Percentiles rank a stretch among this genome's conserved stretches.
Evolutionary conservation across 208 protist genomes (phyloP).

Genomic region (Crithidia sp.): DNA sequence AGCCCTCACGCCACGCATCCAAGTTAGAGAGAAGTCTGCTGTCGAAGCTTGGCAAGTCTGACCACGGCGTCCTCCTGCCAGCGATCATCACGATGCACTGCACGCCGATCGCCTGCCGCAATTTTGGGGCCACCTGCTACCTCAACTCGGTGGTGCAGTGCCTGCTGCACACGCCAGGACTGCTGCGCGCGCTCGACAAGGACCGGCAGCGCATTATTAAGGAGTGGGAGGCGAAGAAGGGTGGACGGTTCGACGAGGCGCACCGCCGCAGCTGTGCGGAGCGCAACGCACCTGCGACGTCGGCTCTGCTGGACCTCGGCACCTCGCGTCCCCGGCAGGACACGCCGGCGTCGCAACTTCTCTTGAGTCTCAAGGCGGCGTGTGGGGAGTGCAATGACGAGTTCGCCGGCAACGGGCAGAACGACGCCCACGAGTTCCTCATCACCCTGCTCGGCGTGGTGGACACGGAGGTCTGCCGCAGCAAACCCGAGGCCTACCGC

Average conservation of each 20-base stretch:
- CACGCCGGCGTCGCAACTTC: slow-evolving; percentile 31
- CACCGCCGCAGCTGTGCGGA: slow-evolving; percentile 25
- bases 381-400: slow-evolving; percentile 72
- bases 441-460: slow-evolving; percentile 84
- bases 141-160: slow-evolving; percentile 96
- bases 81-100: slow-evolving; percentile 10
- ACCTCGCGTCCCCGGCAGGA: slow-evolving; percentile 5
- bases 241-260: not conserved
- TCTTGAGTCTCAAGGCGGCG: slow-evolving; percentile 65
- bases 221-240: slow-evolving; percentile 16
- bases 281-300: slow-evolving; percentile 36
- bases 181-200: slow-evolving; percentile 41
- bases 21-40: not conserved
- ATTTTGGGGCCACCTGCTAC: slow-evolving; percentile 97
- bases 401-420: slow-evolving; percentile 79
- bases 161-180: slow-evolving; percentile 66
- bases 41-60: not conserved
- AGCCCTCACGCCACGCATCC: slow-evolving; percentile 1
- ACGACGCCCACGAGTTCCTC: slow-evolving; percentile 93
- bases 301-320: slow-evolving; percentile 54
- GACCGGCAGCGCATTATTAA: slow-evolving; percentile 34
- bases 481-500: slow-evolving; percentile 44
- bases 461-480: slow-evolving; percentile 86
- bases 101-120: slow-evolving; percentile 64
- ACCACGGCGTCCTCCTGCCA: not conserved